Conservation (phyloP, 2,329 filamentous ascomycete genomes). For the Neonectria coccinea region DNA sequence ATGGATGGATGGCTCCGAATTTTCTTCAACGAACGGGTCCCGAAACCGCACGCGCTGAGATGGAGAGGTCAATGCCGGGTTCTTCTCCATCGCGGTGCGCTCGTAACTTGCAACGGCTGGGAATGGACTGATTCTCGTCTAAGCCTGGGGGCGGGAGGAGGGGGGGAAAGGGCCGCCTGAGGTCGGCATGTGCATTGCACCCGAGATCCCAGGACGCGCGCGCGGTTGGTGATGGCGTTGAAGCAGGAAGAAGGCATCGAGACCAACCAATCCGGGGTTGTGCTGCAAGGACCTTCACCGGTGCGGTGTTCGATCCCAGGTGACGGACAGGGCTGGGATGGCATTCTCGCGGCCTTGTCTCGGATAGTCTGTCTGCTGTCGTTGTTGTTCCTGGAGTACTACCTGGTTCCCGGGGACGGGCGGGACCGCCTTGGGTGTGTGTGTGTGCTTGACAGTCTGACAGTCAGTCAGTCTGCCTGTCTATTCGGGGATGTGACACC, state of each 20-base stretch:
- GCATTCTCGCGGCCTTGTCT: constrained; percentile 16
- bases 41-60: constrained; percentile 9
- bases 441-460: neutral
- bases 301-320: constrained; percentile 15
- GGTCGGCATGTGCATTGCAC: constrained; percentile 26
- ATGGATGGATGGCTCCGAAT: constrained; percentile 4
- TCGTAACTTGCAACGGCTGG: constrained; percentile 1
- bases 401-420: constrained; percentile 10
- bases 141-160: constrained; percentile 6
- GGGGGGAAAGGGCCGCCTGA: constrained; percentile 15
- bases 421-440: constrained; percentile 1
- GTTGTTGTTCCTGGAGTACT: constrained; percentile 14
- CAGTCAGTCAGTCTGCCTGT: neutral
- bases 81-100: neutral
- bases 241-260: constrained; percentile 9
- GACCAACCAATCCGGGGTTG: constrained; percentile 5
- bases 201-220: constrained; percentile 18
- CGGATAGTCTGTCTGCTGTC: neutral
- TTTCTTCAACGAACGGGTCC: constrained; percentile 26
- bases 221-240: constrained; percentile 23
- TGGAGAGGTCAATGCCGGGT: neutral
- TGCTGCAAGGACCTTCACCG: constrained; percentile 8
- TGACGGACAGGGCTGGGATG: constrained; percentile 15
- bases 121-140: constrained; percentile 36
- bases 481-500: neutral